phyloP scores from a whole-genome alignment of 108 stramenopile species.

The Heterococcus sp. region DNA sequence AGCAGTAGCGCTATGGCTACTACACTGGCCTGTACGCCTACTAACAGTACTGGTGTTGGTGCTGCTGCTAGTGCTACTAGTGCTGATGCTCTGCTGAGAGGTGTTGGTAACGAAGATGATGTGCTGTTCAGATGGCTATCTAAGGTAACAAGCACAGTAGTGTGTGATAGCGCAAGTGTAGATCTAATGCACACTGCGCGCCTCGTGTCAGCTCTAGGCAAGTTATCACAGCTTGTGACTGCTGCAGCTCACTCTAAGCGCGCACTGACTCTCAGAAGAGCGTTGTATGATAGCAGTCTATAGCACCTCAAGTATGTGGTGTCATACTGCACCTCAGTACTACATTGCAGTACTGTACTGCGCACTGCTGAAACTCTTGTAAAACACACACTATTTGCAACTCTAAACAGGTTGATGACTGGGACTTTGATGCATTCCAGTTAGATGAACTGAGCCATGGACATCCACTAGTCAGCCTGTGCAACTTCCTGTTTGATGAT shows the following conservation, averaged over 20 bases:
- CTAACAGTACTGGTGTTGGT: no score
- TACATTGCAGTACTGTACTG: background rate
- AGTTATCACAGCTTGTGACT: background rate
- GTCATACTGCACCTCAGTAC: background rate
- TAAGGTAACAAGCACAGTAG: no score
- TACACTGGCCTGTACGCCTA: no score
- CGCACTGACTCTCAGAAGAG: background rate
- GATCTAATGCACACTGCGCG: no score
- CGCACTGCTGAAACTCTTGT: background rate
- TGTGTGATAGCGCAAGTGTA: no score
- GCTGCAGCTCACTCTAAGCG: background rate
- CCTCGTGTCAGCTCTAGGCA: no score
- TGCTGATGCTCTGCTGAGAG: no score
- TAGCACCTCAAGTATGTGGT: background rate
- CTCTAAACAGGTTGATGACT: slow-evolving; percentile 27
- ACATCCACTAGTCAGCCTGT: slow-evolving; percentile 19
- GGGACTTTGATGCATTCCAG: slow-evolving; percentile 29
- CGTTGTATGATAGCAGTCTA: background rate
- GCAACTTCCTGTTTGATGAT: slow-evolving; percentile 9
- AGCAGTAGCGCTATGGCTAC: no score
- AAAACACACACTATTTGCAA: no score
- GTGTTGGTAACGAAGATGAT: no score
- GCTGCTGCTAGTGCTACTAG: no score
- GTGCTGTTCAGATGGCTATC: no score
- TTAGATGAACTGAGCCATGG: slow-evolving; percentile 16